Base-by-base conservation (phyloP, 2,329 filamentous ascomycete genomes). In the Lecanicillium sp. region DNA sequence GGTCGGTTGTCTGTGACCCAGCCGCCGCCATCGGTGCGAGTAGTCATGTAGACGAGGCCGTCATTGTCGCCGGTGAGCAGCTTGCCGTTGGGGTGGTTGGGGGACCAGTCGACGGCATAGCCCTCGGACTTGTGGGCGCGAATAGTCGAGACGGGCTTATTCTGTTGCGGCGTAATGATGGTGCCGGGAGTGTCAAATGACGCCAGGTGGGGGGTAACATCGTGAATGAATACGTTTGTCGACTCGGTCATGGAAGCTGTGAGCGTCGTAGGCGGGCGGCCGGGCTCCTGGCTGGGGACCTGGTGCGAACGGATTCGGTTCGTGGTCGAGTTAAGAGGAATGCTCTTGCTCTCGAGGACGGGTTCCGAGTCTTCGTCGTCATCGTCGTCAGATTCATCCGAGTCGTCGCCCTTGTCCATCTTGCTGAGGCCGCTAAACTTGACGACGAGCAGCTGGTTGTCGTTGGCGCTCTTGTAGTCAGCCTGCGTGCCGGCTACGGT, bases 81-180 rank as follows among this genome's bases (percentile, higher is more conserved):
- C 63, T 90, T 92, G 43, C 89, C 89, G 33, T 80, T 74, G 1
- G 87, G 78, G 33, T 85, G 73, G 7, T 50, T 48, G 1, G 87
- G 85, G 18, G 89, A 95, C 92, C 92, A 98, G 64, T 95, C 92
- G n/a, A 98, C 64, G 0, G 87, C 92, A 59, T 96, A 98, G 35
- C 92, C 92, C 68, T 98, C 92, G 11, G 80, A 68, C 65, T 89
- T 90, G 74, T 98, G 92, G 51, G 90, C 87, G 50, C 85, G 78
- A 51, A 98, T 80, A 3, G 87, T 95, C 48, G 76, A 84, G 36
- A 94, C 64, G 25, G 92, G 88, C 65, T 94, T 94, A 60, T 88
- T 90, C 57, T 94, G 85, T 53, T 85, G 80, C 2, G 86, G 72
- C 6, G 85, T 80, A 48, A 96, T 77, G 47, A 80, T 70, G 30